These are phyloP conservation scores for Phaeoacremonium minimum DNA, from an alignment of 2,329 filamentous ascomycete genomes.

Conservation along the genomic window DNA sequence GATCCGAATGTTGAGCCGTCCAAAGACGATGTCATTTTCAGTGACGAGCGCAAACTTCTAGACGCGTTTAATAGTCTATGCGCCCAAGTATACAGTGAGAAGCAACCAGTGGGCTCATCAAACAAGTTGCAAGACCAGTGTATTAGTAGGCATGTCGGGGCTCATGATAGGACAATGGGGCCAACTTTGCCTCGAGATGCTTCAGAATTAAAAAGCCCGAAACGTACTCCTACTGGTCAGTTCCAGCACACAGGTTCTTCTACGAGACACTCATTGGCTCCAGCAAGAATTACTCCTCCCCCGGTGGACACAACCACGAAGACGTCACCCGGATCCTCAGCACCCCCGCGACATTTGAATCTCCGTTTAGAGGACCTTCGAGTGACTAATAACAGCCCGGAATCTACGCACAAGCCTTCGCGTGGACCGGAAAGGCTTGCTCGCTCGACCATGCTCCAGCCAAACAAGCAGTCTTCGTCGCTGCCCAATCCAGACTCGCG, in stretches of 20 bases:
- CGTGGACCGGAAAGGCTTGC: not conserved
- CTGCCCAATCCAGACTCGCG: not conserved
- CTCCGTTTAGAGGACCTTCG: too few relatives aligned
- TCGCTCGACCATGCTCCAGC: not conserved
- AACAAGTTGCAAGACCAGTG: not conserved
- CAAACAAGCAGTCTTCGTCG: not conserved
- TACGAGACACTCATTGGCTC: too few relatives aligned
- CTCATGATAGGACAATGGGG: too few relatives aligned
- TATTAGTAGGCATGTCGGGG: not conserved
- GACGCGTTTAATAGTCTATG: conserved; percentile 42
- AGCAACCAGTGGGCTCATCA: not conserved
- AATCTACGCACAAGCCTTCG: not conserved
- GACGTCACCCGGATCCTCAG: too few relatives aligned
- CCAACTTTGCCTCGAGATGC: too few relatives aligned
- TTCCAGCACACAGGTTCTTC: too few relatives aligned
- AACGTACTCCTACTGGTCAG: not conserved
- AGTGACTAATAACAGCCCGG: not conserved
- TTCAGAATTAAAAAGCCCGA: too few relatives aligned
- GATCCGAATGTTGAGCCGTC: conserved; percentile 68
- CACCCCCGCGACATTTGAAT: too few relatives aligned
- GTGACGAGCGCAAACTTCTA: conserved; percentile 42
- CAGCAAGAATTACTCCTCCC: too few relatives aligned
- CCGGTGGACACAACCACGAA: too few relatives aligned
- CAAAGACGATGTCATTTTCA: conserved; percentile 70
- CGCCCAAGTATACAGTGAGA: conserved; percentile 27